Percentiles rank a stretch among this genome's conserved stretches.
phyloP scores from a whole-genome alignment of 805 yeast species.

The Schwanniomyces yamadae region DNA sequence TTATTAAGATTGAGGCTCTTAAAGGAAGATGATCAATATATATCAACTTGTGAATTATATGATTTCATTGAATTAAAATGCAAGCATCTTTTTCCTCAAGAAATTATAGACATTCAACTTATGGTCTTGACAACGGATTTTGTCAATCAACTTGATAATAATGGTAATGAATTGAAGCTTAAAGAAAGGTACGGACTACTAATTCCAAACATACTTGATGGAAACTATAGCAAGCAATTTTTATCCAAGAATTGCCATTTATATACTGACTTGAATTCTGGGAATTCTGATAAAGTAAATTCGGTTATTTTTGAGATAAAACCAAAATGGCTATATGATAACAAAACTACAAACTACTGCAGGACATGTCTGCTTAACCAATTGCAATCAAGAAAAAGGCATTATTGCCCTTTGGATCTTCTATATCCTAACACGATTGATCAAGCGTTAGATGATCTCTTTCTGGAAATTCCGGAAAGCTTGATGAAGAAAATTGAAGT shows the following conservation, averaged over 20 bases:
- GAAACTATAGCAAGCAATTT: constrained; percentile 23
- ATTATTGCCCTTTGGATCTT: constrained; percentile 51
- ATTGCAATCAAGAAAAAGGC: constrained; percentile 27
- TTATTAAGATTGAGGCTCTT: constrained; percentile 38
- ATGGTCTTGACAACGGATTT: constrained; percentile 31
- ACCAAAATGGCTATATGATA: constrained; percentile 60
- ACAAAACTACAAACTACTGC: constrained; percentile 45
- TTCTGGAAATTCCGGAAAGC: constrained; percentile 19
- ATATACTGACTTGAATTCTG: constrained; percentile 12
- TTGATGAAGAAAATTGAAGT: constrained; percentile 18
- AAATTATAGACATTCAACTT: constrained; percentile 31
- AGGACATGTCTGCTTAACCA: constrained; percentile 57
- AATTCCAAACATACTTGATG: constrained; percentile 41
- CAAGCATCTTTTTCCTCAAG: constrained; percentile 28
- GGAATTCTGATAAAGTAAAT: constrained; percentile 4
- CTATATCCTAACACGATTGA: constrained; percentile 29
- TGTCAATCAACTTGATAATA: constrained; percentile 23
- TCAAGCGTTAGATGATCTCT: constrained; percentile 34
- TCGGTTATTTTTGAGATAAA: constrained; percentile 48
- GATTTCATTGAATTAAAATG: constrained; percentile 39
- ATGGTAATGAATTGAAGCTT: constrained; percentile 28
- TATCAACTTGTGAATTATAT: constrained; percentile 40
- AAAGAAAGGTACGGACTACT: constrained; percentile 45
- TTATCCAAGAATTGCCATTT: constrained; percentile 39
- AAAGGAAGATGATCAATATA: constrained; percentile 33